Conservation (phyloP, 2,329 filamentous ascomycete species). For the Colletotrichum phormii region DNA sequence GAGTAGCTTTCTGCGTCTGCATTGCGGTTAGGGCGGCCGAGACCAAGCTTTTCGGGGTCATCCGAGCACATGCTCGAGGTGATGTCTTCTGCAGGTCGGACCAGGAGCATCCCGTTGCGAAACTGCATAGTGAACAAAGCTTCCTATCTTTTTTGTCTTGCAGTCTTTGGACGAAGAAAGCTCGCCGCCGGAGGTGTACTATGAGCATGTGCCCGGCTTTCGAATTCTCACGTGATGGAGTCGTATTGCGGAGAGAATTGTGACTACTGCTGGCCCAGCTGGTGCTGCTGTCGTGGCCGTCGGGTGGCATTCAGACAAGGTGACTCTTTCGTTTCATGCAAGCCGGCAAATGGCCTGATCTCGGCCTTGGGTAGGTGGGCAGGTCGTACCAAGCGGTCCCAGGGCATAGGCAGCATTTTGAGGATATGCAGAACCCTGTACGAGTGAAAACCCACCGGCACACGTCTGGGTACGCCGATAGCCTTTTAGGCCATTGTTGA, state of each 20-base stretch:
- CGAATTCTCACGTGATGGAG: background rate
- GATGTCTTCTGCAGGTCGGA: background rate
- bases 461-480: background rate
- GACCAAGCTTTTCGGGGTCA: slow-evolving; percentile 10
- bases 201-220: background rate
- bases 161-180: slow-evolving; percentile 6
- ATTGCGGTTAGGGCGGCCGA: slow-evolving; percentile 27
- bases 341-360: background rate
- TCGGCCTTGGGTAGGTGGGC: background rate
- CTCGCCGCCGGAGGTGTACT: background rate
- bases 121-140: background rate
- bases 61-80: background rate
- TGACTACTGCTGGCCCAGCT: background rate
- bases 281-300: background rate
- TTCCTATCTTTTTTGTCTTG: slow-evolving; percentile 5
- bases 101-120: background rate
- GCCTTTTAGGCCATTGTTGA: background rate
- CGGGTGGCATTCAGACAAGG: background rate
- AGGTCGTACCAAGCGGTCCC: background rate
- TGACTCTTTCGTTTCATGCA: slow-evolving; percentile 17
- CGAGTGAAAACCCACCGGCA: background rate
- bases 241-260: background rate
- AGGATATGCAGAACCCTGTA: background rate
- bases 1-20: slow-evolving; percentile 10
- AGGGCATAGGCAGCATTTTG: background rate